These are phyloP conservation scores for Botrytis elliptica DNA, from an alignment of 2,329 filamentous ascomycete species.

Conservation along the genomic window DNA sequence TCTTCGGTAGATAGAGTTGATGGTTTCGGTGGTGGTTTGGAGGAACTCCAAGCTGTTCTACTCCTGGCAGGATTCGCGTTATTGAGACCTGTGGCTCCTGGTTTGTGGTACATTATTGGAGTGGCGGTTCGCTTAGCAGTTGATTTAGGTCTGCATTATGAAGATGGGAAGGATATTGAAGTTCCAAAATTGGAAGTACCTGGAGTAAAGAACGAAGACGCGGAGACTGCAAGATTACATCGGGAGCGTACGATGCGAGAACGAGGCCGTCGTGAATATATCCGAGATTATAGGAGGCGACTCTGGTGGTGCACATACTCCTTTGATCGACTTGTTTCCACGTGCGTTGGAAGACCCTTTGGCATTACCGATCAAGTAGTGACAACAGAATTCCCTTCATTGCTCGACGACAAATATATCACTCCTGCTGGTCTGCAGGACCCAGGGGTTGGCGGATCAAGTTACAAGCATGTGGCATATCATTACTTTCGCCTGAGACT, in stretches of 20 bases:
- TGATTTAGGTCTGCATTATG: slow-evolving; percentile 88
- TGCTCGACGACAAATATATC: slow-evolving; percentile 85
- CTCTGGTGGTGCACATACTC: slow-evolving; percentile 98
- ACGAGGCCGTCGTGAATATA: slow-evolving; percentile 73
- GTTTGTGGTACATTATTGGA: slow-evolving; percentile 95
- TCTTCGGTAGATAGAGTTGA: slow-evolving; percentile 52
- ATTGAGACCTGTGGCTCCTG: slow-evolving; percentile 85
- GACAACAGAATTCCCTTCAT: slow-evolving; percentile 89
- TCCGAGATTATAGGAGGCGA: slow-evolving; percentile 79
- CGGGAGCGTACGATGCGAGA: slow-evolving; percentile 45
- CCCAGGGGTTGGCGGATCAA: slow-evolving; percentile 62
- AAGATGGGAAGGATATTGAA: slow-evolving; percentile 71
- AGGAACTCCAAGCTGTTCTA: slow-evolving; percentile 91
- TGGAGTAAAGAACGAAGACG: slow-evolving; percentile 39
- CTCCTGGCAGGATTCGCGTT: slow-evolving; percentile 89
- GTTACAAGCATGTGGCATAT: slow-evolving; percentile 86
- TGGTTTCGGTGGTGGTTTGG: slow-evolving; percentile 80
- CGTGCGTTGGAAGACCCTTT: slow-evolving; percentile 89
- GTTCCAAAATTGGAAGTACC: slow-evolving; percentile 54
- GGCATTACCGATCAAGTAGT: slow-evolving; percentile 96
- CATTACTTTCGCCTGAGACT: slow-evolving; percentile 89
- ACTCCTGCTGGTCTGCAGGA: slow-evolving; percentile 72
- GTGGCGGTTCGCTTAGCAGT: slow-evolving; percentile 88
- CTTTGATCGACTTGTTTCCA: slow-evolving; percentile 89
- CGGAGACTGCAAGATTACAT: slow-evolving; percentile 38